Base-by-base conservation (phyloP, 176 grass and related monocot genomes). In the Zoysia pacifica region DNA sequence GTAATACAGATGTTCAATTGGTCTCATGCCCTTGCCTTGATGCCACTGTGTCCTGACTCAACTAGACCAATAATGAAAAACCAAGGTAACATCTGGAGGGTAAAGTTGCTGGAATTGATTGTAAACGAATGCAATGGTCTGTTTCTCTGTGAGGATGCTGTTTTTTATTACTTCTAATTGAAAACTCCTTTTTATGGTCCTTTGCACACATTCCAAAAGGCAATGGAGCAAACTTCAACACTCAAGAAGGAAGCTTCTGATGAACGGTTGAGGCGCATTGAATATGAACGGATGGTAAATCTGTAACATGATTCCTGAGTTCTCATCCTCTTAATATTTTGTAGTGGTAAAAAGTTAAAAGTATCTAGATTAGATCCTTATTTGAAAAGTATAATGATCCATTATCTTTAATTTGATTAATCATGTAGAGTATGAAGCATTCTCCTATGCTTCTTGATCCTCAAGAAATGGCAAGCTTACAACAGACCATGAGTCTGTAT, bases 221-320 rank as follows among this genome's bases (percentile, higher is more conserved):
- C 15, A 73, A 75, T 62, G 55, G 86, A 88, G 9, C 70, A 79
- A 76, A 77, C 64, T 84, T 56, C 55, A 53, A 42, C 41, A 53
- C 61, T 80, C 20, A 84, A 84, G 81, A 75, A 70, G 40, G 86
- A 88, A 80, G 86, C 86, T 43, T 88, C 76, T 58, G 70, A 75
- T 0, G 76, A 88, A 70, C 86, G 86, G 11, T 75, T 84, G 77
- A 84, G 18, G 76, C 55, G 81, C 37, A 88, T 88, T 49, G 86
- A 88, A 84, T 75, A 63, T 64, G 86, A 84, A n/a, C 46, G 70
- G 75, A 84, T 88, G 86, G 86, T 84, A 88, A 75, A 15, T 40
- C 55, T 37, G 20, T 36, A 40, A 38, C 50, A 7, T 9, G 28
- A 61, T 67, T 58, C 19, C 49, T 58, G 73, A 47, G 43, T 11